Conservation (phyloP, 352 stramenopile genomes). For the Pythium oligandrum region DNA sequence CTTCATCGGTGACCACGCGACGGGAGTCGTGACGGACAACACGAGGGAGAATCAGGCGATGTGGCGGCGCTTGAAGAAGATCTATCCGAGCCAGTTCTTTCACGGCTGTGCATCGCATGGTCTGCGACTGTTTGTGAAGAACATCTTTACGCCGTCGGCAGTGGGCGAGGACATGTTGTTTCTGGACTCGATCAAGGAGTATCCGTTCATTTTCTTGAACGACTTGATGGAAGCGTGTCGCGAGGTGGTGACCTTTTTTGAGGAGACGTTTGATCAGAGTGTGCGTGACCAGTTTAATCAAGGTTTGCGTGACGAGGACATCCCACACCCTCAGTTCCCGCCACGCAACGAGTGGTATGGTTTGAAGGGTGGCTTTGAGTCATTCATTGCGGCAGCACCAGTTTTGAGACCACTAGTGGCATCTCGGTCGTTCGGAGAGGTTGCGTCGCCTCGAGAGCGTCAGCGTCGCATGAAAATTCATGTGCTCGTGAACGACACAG, state of each 20-base stretch:
- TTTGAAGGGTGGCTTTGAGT: slow-evolving; percentile 17
- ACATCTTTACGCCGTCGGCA: slow-evolving; percentile 16
- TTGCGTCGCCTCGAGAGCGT: neutral
- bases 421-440: slow-evolving; percentile 2
- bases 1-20: slow-evolving; percentile 8
- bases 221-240: slow-evolving; percentile 16
- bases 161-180: neutral
- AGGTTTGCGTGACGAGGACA: neutral
- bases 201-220: slow-evolving; percentile 10
- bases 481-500: neutral
- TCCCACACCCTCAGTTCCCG: slow-evolving; percentile 4
- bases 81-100: slow-evolving; percentile 21
- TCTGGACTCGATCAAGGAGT: neutral
- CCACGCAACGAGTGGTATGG: slow-evolving; percentile 8
- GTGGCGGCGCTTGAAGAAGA: slow-evolving; percentile 19
- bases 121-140: slow-evolving; percentile 17
- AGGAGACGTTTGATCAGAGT: neutral
- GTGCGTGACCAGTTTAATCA: neutral
- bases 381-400: slow-evolving; percentile 7
- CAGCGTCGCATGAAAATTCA: slow-evolving; percentile 2
- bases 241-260: slow-evolving; percentile 15
- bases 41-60: slow-evolving; percentile 12
- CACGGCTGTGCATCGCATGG: slow-evolving; percentile 25
- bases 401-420: slow-evolving; percentile 6
- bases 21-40: slow-evolving; percentile 24